Base-by-base conservation (phyloP, 352 stramenopile genomes). In the Globisporangium heterothallicum region DNA sequence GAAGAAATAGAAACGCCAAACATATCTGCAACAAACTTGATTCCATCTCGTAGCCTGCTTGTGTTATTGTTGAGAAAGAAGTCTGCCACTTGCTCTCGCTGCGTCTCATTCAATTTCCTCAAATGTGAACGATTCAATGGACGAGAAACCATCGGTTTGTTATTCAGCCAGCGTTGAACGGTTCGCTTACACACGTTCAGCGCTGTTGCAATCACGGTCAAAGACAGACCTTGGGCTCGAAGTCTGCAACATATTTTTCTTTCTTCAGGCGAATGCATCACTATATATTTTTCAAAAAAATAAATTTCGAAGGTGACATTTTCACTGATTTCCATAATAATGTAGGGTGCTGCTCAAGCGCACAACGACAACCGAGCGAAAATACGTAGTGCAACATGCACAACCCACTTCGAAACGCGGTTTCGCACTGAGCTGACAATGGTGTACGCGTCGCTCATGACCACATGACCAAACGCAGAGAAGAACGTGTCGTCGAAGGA, bases 161-260 rank as follows among this genome's bases (percentile, higher is more conserved):
- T 36, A 14, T 18, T 50, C 25, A 50, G 12, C 43, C 43, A 50
- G 18, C 43, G 43, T 36, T 50, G 43, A 32, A 50, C 43, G 43
- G 43, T 50, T 34, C 43, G 25, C 16, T 36, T 32, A 13, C 43
- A 50, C 4, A 50, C 29, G 12, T 26, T 46, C 41, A 46, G 29
- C 18, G 41, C 41, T 0, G 21, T 46, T 25, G 41, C 41, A 46
- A 46, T 34, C 41, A 34, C 22, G 21, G 41, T 22, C 41, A 46
- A 22, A 19, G 41, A 1, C 12, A 46, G n/a, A 14, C 19, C 41
- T 46, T 46, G 41, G 6, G 41, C 19, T 1, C 21, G 41, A 34
- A 46, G 41, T 46, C 41, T 18, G 41, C 21, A 46, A 46, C 41
- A 34, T 46, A 34, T 46, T 1, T 32, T 46, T 46, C 41, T 46